Base-by-base conservation (phyloP, 768 basidiomycete species). In the Trametopsis cervina region DNA sequence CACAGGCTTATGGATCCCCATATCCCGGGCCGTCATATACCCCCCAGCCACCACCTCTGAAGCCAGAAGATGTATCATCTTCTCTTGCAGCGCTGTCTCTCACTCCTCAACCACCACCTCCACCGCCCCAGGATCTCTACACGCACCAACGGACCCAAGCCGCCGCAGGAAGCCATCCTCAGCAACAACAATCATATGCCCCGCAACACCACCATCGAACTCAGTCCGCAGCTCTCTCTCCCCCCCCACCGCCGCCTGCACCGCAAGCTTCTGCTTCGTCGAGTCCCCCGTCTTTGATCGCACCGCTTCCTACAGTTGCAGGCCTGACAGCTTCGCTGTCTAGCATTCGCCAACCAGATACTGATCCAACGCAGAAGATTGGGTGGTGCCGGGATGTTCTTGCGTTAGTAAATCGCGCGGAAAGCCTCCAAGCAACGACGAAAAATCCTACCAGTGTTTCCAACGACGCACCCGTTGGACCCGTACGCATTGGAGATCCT, bases 331-430 rank as follows among this genome's bases (percentile, higher is more conserved):
- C 74, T 0, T 78, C 77, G 1, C 59, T 78, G 0, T 62, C 68
- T 3, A 63, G 75, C 11, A 66, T 86, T 20, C 80, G 83, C 45
- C 65, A 71, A 1, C 75, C 82, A 1, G 59, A 59, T 33, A 75
- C 76, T 49, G 80, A 82, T 55, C 83, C 84, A 2, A 60, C 67
- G 0, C 71, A 80, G 37, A 80, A 81, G 56, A 63, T 95, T 4
- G 70, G 76, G 22, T 97, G 92, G 91, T 78, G 80, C 13, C 74
- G 88, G 42, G 90, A 95, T 53, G 86, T 94, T 47, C 64, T 93
- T 49, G 77, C 81, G 57, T 79, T 94, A 49, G 79, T 89, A 46
- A 86, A 94, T 44, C 76, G 80, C 45, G 66, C 73, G 1, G 68
- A 72, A 42, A 53, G 41, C 2, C 60, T 15, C 51, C 63, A 27